Base-by-base conservation (phyloP, 2,329 filamentous ascomycete species). In the Leptographium wingfieldii region DNA sequence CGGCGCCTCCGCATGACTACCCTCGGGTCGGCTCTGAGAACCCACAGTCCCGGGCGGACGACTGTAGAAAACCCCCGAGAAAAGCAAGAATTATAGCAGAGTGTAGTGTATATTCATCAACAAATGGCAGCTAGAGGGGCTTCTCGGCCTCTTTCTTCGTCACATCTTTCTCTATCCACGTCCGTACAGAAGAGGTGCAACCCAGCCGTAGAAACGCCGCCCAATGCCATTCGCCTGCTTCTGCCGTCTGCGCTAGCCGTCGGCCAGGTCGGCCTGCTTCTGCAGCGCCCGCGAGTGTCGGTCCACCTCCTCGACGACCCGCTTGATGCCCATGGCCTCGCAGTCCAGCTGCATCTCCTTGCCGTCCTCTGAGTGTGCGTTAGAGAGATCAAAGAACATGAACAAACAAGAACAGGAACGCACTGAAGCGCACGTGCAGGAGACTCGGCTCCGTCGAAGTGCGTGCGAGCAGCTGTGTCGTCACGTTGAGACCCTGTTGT, bases 291-390 rank as follows among this genome's bases (percentile, higher is more conserved):
- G 82, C 57, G 91, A 96, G 75, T 97, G 90, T 68, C 94, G 81
- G 71, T 96, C 88, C 53, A 96, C 85, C 73, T 97, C 91, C 71
- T 91, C 88, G 61, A 92, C 80, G 25, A 97, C 82, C 68, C 91
- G 88, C 70, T 89, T 88, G 70, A 97, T 92, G 66, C 85, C 87
- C 74, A 92, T 78, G 72, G 86, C 87, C 66, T 89, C 85, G 65
- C 90, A 80, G 70, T 96, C 85, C 48, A 97, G 81, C 40, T 84
- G 83, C 76, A 97, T 83, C 68, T 95, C 86, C 76, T 92, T 95
- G 67, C 94, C 94, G 70, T 96, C 94, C 80, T 96, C 90, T 95
- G 70, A 1, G 59, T 1, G 49, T 25, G 14, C 5, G 48, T 40
- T 19, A 54, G 19, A 7, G 53, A 59, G 27, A 51, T 22, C 9